phyloP scores from a whole-genome alignment of 495 filamentous ascomycete species.

The Chaetomium tenue region DNA sequence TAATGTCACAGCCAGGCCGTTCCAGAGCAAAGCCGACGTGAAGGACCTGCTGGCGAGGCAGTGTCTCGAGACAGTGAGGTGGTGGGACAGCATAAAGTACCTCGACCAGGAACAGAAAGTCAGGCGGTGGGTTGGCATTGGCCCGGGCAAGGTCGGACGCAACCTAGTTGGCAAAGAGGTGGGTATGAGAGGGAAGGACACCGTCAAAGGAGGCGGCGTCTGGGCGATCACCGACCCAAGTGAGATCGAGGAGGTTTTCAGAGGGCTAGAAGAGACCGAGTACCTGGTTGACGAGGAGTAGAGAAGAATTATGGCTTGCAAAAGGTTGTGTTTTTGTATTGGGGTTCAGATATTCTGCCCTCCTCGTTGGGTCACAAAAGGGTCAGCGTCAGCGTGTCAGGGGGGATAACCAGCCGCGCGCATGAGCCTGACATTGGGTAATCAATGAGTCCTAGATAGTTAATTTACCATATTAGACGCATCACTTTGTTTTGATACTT shows the following conservation, averaged over 20 bases:
- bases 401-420: too few relatives aligned
- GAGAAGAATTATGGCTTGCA: constrained; percentile 8
- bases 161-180: constrained; percentile 97
- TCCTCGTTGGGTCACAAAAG: neutral
- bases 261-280: constrained; percentile 73
- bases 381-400: neutral
- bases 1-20: constrained; percentile 81
- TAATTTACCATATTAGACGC: neutral
- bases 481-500: neutral
- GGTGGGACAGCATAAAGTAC: constrained; percentile 91
- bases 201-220: constrained; percentile 81
- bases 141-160: constrained; percentile 89
- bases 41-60: constrained; percentile 72
- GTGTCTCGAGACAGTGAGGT: constrained; percentile 84
- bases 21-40: constrained; percentile 66
- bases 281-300: constrained; percentile 43
- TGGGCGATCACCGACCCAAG: constrained; percentile 86
- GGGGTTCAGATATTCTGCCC: neutral
- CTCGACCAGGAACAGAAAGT: constrained; percentile 84
- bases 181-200: constrained; percentile 73
- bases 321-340: neutral
- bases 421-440: neutral
- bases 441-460: too few relatives aligned
- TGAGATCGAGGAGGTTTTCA: constrained; percentile 75
- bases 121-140: constrained; percentile 86